Percentiles rank a stretch among this genome's conserved stretches.
Conservation (phyloP, 1,284 basidiomycete genomes). For the Fistulinella cinereoalba region DNA sequence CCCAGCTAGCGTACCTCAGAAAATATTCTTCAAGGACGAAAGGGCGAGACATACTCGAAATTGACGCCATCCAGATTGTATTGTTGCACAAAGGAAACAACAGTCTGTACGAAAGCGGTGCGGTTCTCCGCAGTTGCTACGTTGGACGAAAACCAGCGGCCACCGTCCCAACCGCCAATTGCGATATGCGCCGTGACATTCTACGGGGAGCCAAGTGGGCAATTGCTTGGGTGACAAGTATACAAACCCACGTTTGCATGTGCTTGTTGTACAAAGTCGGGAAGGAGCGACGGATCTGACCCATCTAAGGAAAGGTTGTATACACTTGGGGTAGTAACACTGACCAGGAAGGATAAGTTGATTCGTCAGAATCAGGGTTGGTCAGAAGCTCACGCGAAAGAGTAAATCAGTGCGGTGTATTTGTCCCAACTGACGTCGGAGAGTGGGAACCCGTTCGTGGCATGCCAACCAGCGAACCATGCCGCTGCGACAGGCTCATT, state of each 20-base stretch:
- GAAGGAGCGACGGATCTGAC: slow-evolving; percentile 36
- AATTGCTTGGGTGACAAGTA: neutral
- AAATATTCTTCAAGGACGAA: neutral
- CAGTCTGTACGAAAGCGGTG: slow-evolving; percentile 62
- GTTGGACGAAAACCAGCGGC: slow-evolving; percentile 64
- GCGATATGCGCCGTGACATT: slow-evolving; percentile 46
- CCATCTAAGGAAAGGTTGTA: slow-evolving; percentile 37
- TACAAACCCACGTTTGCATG: slow-evolving; percentile 39
- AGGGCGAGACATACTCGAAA: slow-evolving; percentile 11
- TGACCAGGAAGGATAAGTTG: slow-evolving; percentile 12
- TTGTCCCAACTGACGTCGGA: slow-evolving; percentile 43
- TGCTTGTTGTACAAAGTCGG: slow-evolving; percentile 49
- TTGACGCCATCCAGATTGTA: slow-evolving; percentile 38
- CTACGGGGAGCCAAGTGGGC: neutral
- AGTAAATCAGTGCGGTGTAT: slow-evolving; percentile 47
- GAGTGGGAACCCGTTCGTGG: slow-evolving; percentile 37
- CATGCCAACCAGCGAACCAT: slow-evolving; percentile 41
- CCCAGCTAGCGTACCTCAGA: slow-evolving; percentile 33
- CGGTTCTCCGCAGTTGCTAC: slow-evolving; percentile 57
- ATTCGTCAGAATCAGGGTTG: neutral
- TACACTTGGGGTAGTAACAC: slow-evolving; percentile 44
- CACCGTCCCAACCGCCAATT: slow-evolving; percentile 81
- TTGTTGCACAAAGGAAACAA: slow-evolving; percentile 53
- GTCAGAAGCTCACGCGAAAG: slow-evolving; percentile 28
- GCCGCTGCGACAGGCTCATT: slow-evolving; percentile 19